Conservation (phyloP, 345 rosid genomes). For the Kandelia obovata region DNA sequence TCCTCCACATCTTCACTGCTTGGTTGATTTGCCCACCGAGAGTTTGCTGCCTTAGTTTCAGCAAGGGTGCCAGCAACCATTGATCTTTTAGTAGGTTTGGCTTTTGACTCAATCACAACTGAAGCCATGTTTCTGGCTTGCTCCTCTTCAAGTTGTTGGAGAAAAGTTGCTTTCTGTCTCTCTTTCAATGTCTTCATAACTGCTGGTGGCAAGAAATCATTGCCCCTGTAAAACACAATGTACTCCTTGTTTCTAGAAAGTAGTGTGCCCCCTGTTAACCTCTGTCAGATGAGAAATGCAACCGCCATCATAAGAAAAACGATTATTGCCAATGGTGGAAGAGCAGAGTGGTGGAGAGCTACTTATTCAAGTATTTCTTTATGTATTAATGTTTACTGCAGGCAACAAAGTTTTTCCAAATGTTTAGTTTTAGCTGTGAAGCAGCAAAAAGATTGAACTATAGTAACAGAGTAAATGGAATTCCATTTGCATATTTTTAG, state of each 20-base stretch:
- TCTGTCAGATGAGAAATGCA: conserved; percentile 43
- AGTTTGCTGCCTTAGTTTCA: conserved; percentile 79
- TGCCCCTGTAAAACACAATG: conserved; percentile 89
- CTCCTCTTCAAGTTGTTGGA: conserved; percentile 73
- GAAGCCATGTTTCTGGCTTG: conserved; percentile 54
- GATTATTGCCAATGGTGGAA: not conserved
- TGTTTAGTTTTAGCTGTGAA: not conserved
- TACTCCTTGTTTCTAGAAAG: conserved; percentile 85
- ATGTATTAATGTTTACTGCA: not conserved
- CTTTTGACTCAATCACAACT: conserved; percentile 27
- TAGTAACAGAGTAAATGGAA: not conserved
- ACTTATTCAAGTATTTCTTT: not conserved
- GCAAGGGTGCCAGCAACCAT: conserved; percentile 83
- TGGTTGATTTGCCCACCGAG: conserved; percentile 66
- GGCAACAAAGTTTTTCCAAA: not conserved
- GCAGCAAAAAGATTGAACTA: not conserved
- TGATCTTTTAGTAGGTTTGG: conserved; percentile 33
- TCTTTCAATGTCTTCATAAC: conserved; percentile 55
- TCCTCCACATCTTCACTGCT: conserved; percentile 52
- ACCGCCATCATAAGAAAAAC: conserved; percentile 6
- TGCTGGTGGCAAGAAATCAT: conserved; percentile 81
- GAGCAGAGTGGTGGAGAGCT: not conserved
- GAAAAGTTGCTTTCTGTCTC: conserved; percentile 47
- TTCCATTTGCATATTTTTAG: not conserved
- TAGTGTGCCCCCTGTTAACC: conserved; percentile 77